Percentiles rank a stretch among this genome's conserved stretches.
These are phyloP conservation scores for Agastache rugosa DNA, from an alignment of 257 asterid species.

Conservation along the genomic window DNA sequence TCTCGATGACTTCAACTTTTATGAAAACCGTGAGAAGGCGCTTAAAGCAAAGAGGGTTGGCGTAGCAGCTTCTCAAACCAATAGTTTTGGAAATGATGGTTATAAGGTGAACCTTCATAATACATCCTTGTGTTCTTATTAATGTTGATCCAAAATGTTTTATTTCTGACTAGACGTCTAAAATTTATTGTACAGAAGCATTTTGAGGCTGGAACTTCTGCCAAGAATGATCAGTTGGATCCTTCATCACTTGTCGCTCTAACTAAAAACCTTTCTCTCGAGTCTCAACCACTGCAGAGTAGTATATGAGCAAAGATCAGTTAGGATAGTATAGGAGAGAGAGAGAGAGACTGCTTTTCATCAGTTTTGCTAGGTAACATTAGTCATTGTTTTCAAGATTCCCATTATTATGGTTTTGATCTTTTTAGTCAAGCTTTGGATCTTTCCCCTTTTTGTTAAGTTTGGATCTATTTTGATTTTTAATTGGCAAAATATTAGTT, in stretches of 20 bases:
- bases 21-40: slow-evolving; percentile 70
- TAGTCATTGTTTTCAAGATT: slow-evolving; percentile 10
- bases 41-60: slow-evolving; percentile 52
- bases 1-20: slow-evolving; percentile 72
- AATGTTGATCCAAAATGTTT: background rate
- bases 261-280: slow-evolving; percentile 56
- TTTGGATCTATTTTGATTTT: background rate
- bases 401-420: background rate
- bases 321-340: slow-evolving; percentile 19
- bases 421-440: background rate
- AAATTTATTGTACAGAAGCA: slow-evolving; percentile 45
- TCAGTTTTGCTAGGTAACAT: slow-evolving; percentile 29
- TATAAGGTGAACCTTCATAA: slow-evolving; percentile 42
- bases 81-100: slow-evolving; percentile 34
- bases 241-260: slow-evolving; percentile 50
- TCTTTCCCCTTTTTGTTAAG: background rate
- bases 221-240: slow-evolving; percentile 37
- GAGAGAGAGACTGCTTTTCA: background rate
- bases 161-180: background rate
- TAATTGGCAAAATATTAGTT: background rate
- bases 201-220: slow-evolving; percentile 42
- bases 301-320: slow-evolving; percentile 37
- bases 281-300: slow-evolving; percentile 49
- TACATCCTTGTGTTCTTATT: no score
- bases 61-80: slow-evolving; percentile 38